Percentiles rank a stretch among this genome's conserved stretches.
Conservation (phyloP, 148 eudicot genomes). For the Rhododendron molle region DNA sequence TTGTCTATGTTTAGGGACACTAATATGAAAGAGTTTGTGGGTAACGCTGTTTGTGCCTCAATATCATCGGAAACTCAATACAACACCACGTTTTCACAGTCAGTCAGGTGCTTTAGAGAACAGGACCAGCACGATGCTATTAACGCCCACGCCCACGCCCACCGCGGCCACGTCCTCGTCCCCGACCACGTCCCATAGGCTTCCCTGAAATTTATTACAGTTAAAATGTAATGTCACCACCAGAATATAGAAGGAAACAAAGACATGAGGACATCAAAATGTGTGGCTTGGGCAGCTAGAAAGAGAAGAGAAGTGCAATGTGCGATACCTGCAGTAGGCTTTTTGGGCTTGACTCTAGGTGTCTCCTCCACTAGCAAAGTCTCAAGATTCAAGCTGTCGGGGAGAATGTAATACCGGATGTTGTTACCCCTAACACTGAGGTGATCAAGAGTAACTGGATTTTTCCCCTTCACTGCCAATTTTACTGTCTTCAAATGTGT, state of each 20-base stretch:
- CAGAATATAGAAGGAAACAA: background rate
- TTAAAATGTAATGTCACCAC: background rate
- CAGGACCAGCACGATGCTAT: background rate
- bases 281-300: background rate
- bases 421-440: constrained; percentile 72
- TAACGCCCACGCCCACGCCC: constrained; percentile 63
- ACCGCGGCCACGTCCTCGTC: constrained; percentile 56
- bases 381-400: constrained; percentile 74
- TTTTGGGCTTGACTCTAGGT: constrained; percentile 70
- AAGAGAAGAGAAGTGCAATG: background rate
- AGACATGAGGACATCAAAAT: background rate
- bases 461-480: constrained; percentile 63
- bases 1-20: background rate
- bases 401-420: constrained; percentile 71
- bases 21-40: background rate
- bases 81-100: background rate
- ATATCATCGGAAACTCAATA: background rate
- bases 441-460: constrained; percentile 66
- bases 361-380: constrained; percentile 71
- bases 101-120: background rate
- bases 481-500: constrained; percentile 78
- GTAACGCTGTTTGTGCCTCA: background rate
- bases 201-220: constrained; percentile 28
- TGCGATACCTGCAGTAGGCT: constrained; percentile 54
- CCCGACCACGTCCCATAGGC: constrained; percentile 60